Percentiles rank a stretch among this genome's conserved stretches.
These are phyloP conservation scores for Ensete glaucum DNA, from an alignment of 176 grass and related monocot species.

Conservation along the genomic window DNA sequence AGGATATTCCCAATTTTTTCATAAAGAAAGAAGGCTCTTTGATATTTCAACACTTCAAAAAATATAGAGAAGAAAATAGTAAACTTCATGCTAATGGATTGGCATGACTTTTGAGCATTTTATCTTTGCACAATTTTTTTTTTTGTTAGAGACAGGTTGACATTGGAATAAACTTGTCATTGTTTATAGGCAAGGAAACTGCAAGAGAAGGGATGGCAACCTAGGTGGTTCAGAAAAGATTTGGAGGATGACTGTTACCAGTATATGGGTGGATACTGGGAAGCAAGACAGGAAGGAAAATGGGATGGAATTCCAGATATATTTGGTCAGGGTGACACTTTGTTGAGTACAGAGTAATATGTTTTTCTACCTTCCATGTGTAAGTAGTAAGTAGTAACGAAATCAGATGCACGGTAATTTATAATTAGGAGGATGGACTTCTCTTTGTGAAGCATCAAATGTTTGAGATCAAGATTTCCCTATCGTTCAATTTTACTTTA, in stretches of 20 bases:
- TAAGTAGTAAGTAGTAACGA: background rate
- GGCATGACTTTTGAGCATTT: background rate
- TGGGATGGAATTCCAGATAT: constrained; percentile 70
- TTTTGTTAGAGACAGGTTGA: constrained; percentile 5
- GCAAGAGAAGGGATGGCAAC: constrained; percentile 89
- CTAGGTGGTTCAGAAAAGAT: constrained; percentile 86
- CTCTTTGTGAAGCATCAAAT: background rate
- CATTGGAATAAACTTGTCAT: background rate
- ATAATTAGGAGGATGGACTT: background rate
- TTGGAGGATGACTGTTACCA: constrained; percentile 54
- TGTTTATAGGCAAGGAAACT: constrained; percentile 60
- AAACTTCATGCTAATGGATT: too few species aligned
- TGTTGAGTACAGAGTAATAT: constrained; percentile 21
- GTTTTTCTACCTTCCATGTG: background rate
- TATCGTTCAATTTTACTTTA: background rate
- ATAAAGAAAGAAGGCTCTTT: too few species aligned
- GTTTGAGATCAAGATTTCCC: background rate
- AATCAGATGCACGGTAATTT: background rate
- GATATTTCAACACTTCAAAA: too few species aligned
- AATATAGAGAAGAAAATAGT: too few species aligned
- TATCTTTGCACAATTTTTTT: background rate
- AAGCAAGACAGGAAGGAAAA: constrained; percentile 58
- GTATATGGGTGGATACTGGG: constrained; percentile 89
- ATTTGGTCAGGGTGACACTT: constrained; percentile 47
- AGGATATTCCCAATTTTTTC: too few species aligned